Percentiles rank a stretch among this genome's conserved stretches.
These are phyloP conservation scores for Auricularia sp. DNA, from an alignment of 768 basidiomycete genomes.

Conservation along the genomic window DNA sequence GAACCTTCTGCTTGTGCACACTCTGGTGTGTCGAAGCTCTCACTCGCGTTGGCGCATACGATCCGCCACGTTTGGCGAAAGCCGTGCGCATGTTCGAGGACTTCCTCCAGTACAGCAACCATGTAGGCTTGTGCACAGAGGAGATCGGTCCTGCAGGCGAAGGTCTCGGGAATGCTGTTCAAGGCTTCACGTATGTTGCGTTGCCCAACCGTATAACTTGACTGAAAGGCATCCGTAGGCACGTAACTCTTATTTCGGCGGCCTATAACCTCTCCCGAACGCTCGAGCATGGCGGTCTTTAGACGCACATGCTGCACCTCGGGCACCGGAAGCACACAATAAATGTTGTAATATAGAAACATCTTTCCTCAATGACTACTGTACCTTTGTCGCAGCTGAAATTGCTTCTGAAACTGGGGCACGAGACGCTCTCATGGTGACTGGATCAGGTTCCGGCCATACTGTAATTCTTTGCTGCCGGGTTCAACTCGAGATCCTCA, in stretches of 20 bases:
- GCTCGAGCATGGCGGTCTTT: conserved; percentile 6
- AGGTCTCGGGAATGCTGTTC: conserved; percentile 79
- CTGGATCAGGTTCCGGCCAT: no score
- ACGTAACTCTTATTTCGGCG: conserved; percentile 77
- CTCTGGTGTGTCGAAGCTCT: conserved; percentile 84
- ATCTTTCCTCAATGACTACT: no score
- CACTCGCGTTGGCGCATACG: conserved; percentile 76
- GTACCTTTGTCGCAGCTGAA: no score
- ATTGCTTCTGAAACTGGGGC: no score
- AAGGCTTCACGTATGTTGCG: conserved; percentile 72
- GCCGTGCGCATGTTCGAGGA: conserved; percentile 90
- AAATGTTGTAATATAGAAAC: no score
- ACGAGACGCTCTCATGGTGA: no score
- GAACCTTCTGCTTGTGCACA: conserved; percentile 86
- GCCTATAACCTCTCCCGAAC: conserved; percentile 78
- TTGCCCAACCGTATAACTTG: not conserved
- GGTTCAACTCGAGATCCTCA: not conserved
- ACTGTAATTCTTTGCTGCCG: no score
- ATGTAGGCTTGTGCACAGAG: conserved; percentile 33
- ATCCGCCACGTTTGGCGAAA: conserved; percentile 50
- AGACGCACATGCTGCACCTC: not conserved
- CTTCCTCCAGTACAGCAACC: conserved; percentile 75
- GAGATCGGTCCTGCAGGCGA: conserved; percentile 4
- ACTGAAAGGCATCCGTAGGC: conserved; percentile 30
- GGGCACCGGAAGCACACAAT: no score